phyloP scores from a whole-genome alignment of 1,284 basidiomycete genomes.

The Fomitiporia mediterranea region DNA sequence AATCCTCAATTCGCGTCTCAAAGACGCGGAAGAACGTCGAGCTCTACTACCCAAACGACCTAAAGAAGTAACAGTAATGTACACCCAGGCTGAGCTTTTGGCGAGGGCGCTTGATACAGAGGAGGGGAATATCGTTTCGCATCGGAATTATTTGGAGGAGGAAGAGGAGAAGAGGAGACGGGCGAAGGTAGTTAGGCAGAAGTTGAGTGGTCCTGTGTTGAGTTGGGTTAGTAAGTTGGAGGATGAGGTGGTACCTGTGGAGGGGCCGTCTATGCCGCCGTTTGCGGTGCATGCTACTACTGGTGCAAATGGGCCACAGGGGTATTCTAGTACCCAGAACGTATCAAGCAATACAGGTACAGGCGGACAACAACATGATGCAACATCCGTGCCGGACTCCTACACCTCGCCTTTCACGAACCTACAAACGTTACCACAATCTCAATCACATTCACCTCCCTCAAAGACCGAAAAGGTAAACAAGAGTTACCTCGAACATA shows the following conservation, averaged over 20 bases:
- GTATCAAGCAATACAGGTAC: neutral
- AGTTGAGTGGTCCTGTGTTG: slow-evolving; percentile 66
- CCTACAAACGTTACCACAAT: slow-evolving; percentile 20
- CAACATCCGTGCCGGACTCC: neutral
- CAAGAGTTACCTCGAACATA: slow-evolving; percentile 64
- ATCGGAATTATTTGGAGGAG: slow-evolving; percentile 68
- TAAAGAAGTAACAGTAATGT: slow-evolving; percentile 44
- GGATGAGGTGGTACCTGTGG: slow-evolving; percentile 35
- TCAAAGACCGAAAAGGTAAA: slow-evolving; percentile 41
- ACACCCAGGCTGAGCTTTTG: slow-evolving; percentile 79
- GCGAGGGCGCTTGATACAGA: slow-evolving; percentile 79
- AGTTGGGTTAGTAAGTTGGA: slow-evolving; percentile 70
- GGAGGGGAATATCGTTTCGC: slow-evolving; percentile 77
- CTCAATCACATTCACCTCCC: slow-evolving; percentile 23
- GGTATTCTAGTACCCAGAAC: neutral
- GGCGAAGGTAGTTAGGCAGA: slow-evolving; percentile 54
- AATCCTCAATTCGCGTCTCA: slow-evolving; percentile 49
- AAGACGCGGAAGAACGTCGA: slow-evolving; percentile 58
- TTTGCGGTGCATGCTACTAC: neutral
- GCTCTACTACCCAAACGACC: slow-evolving; percentile 57
- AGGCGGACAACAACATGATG: neutral
- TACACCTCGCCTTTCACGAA: slow-evolving; percentile 7
- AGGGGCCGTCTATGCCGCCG: neutral
- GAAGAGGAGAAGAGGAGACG: slow-evolving; percentile 80
- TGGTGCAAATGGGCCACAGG: neutral